These are phyloP conservation scores for Alternaria arborescens DNA, from an alignment of 2,329 filamentous ascomycete genomes.

Conservation along the genomic window DNA sequence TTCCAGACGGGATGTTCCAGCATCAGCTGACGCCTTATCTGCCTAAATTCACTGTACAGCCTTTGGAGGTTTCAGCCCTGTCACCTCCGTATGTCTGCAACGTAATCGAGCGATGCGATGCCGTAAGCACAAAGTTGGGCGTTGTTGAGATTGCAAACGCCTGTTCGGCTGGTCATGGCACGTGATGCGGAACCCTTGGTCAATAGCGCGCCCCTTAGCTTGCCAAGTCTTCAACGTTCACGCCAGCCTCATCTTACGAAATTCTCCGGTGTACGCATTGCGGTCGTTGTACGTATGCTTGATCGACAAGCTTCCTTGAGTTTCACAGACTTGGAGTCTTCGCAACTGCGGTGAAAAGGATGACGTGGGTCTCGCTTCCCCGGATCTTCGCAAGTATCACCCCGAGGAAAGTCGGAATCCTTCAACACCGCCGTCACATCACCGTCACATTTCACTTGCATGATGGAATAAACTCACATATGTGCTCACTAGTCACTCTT, in stretches of 20 bases:
- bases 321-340: neutral
- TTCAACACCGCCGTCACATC: neutral
- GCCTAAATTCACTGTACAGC: neutral
- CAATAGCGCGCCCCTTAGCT: conserved; percentile 1
- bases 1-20: conserved; percentile 4
- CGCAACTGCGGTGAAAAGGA: conserved; percentile 2
- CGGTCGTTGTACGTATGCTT: neutral
- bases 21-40: neutral
- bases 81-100: neutral
- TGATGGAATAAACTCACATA: neutral
- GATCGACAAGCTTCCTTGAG: neutral
- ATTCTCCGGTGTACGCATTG: neutral
- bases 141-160: neutral
- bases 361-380: conserved; percentile 1
- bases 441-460: neutral
- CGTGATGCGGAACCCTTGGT: neutral
- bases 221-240: neutral
- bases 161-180: conserved; percentile 3
- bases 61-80: neutral
- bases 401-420: neutral
- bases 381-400: conserved; percentile 2
- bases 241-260: conserved; percentile 4
- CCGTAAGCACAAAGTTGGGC: neutral
- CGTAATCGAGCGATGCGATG: neutral
- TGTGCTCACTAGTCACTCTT: neutral